Evolutionary conservation across 805 yeast species (phyloP).

Genomic region (Ogataea dorogensis): DNA sequence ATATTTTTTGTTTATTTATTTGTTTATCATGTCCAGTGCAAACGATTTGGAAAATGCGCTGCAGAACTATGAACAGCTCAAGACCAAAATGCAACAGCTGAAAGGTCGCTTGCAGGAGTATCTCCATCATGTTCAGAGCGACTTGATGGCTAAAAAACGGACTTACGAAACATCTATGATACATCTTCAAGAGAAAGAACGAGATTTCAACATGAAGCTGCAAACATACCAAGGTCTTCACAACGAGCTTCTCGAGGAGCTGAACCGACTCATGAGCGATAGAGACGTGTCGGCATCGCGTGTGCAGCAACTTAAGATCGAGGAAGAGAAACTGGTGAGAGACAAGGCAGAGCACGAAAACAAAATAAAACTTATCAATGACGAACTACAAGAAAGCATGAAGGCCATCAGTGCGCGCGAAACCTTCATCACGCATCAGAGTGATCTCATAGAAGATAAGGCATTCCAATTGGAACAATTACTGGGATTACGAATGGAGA

Average conservation of each 20-base stretch:
- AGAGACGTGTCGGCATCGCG: conserved; percentile 37
- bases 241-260: conserved; percentile 22
- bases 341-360: conserved; percentile 27
- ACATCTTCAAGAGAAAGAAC: conserved; percentile 22
- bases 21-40: conserved; percentile 17
- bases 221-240: conserved; percentile 17
- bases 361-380: conserved; percentile 32
- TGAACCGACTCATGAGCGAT: conserved; percentile 23
- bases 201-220: conserved; percentile 20
- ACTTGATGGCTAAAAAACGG: conserved; percentile 23
- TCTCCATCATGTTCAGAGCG: conserved; percentile 17
- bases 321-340: conserved; percentile 34
- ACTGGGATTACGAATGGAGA: conserved; percentile 47
- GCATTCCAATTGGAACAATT: conserved; percentile 43
- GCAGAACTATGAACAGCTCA: conserved; percentile 22
- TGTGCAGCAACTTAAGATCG: conserved; percentile 39
- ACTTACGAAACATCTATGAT: conserved; percentile 24
- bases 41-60: conserved; percentile 21
- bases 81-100: conserved; percentile 25
- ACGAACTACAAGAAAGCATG: conserved; percentile 24
- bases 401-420: conserved; percentile 29
- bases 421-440: conserved; percentile 37
- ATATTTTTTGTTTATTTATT: conserved; percentile 6
- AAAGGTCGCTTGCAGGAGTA: conserved; percentile 16
- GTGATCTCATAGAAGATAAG: conserved; percentile 40